phyloP scores from a whole-genome alignment of 441 rosid genomes.

The Populus tomentosa region DNA sequence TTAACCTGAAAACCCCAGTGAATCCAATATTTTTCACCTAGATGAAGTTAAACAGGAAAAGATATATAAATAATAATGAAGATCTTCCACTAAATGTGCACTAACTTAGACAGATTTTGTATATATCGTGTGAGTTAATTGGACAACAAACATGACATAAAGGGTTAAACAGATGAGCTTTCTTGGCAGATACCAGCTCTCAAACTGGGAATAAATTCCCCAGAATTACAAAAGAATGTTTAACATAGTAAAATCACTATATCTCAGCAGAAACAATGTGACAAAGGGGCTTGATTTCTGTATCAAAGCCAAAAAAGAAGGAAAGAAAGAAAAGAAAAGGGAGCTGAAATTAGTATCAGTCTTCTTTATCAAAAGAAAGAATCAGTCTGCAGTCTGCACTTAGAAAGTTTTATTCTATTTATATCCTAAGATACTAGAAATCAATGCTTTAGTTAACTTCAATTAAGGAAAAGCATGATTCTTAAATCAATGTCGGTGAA shows the following conservation, averaged over 20 bases:
- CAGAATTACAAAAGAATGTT: too few relatives aligned
- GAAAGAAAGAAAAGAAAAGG: not conserved
- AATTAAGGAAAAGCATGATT: not conserved
- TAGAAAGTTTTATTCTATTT: not conserved
- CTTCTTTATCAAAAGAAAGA: not conserved
- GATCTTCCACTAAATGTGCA: not conserved
- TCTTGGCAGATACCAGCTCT: too few relatives aligned
- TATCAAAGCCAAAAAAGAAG: not conserved
- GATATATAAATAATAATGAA: not conserved
- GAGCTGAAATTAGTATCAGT: not conserved
- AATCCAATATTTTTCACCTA: slow-evolving; percentile 94
- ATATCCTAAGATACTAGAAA: not conserved
- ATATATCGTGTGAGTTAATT: not conserved
- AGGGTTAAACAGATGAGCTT: not conserved
- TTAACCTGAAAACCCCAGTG: slow-evolving; percentile 98
- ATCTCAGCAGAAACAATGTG: not conserved
- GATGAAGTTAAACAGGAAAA: slow-evolving; percentile 5
- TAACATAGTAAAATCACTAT: too few relatives aligned
- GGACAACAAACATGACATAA: not conserved
- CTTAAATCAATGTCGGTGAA: not conserved
- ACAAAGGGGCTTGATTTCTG: not conserved
- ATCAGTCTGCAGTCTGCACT: not conserved
- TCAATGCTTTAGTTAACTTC: not conserved
- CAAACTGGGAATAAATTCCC: too few relatives aligned
- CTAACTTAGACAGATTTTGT: not conserved